Evolutionary conservation across 148 eudicot species (phyloP), one percentile per base, ranked within the genome.

Genomic region (Heliosperma pusillum): DNA sequence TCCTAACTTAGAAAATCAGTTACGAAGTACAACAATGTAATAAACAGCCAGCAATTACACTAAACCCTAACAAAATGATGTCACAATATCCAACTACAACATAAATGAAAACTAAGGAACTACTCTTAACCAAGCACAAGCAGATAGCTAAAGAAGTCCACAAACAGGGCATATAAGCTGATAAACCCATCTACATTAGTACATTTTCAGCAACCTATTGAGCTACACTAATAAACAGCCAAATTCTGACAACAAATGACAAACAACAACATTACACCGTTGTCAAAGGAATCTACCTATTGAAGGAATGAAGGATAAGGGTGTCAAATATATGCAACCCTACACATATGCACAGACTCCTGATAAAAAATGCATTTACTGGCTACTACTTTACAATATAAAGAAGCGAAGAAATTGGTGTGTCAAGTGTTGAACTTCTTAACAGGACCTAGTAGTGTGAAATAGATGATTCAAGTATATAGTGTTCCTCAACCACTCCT

Each of bases 1-100:
- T 73, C 64, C 64, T 55, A 73, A 21, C 58, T 57, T 81, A 17
- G 42, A 16, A 29, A 20, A 62, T 70, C 74, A 50, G 11, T 53
- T 5, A 29, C n/a, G 20, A 16, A 71, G 65, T 11, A 15, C 2
- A 45, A 50, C 26, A 69, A 7, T 55, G 30, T 44, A 70, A 29
- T 27, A 63, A 27, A 27, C 13, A 19, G 12, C 47, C 12, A 19
- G 20, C 24, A 30, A 29, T 65, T 30, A 66, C 69, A 36, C 17
- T 30, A 4, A 21, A 30, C 42, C 55, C 16, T 53, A 21, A 59
- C 27, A 50, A 62, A 17, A 24, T 57, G 27, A 30, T 75, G 57
- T 40, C 0, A 52, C 25, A 26, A 10, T 10, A 52, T 58, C 0
- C 55, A 42, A 17, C 22, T 1, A 56, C 74, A 57, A 72, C 50